phyloP scores from a whole-genome alignment of 1,284 basidiomycete genomes.

The Cutaneotrichosporon sp. region DNA sequence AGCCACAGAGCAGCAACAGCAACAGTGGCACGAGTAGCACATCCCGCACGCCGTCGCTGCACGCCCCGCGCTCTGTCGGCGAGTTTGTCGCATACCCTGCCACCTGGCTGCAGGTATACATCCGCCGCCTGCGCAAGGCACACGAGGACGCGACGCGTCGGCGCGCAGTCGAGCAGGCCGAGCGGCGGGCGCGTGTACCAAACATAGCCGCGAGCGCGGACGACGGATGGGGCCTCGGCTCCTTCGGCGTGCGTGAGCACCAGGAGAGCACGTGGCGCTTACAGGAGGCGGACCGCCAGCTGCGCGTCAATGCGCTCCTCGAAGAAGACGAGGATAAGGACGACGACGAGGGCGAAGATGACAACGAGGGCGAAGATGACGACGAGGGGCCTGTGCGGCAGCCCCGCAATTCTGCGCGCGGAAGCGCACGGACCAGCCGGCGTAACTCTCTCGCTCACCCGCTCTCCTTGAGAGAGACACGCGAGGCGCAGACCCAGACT shows the following conservation, averaged over 20 bases:
- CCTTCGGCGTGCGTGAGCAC: slow-evolving; percentile 62
- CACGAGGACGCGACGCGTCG: slow-evolving; percentile 51
- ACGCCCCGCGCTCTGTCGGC: slow-evolving; percentile 37
- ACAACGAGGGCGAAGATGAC: slow-evolving; percentile 42
- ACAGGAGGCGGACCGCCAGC: slow-evolving; percentile 41
- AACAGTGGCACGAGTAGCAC: slow-evolving; percentile 50
- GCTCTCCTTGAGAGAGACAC: neutral
- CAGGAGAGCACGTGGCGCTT: slow-evolving; percentile 48
- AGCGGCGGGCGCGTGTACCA: slow-evolving; percentile 44
- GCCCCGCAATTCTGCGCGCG: neutral
- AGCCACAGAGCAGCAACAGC: slow-evolving; percentile 20
- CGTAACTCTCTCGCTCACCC: neutral
- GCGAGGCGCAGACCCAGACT: neutral
- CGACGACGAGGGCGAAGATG: slow-evolving; percentile 11
- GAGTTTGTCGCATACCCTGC: slow-evolving; percentile 46
- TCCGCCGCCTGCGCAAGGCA: slow-evolving; percentile 46
- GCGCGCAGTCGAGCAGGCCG: slow-evolving; percentile 44
- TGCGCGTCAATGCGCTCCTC: slow-evolving; percentile 35
- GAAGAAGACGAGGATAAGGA: slow-evolving; percentile 43
- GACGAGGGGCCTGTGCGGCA: neutral
- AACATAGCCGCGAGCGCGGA: slow-evolving; percentile 15
- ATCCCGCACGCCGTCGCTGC: slow-evolving; percentile 45
- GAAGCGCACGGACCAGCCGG: slow-evolving; percentile 1
- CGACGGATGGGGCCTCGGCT: slow-evolving; percentile 66
- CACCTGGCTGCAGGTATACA: slow-evolving; percentile 47